Evolutionary conservation across 2,329 filamentous ascomycete species (phyloP), one percentile per base, ranked within the genome.

Genomic region (Pseudocercospora vitis): DNA sequence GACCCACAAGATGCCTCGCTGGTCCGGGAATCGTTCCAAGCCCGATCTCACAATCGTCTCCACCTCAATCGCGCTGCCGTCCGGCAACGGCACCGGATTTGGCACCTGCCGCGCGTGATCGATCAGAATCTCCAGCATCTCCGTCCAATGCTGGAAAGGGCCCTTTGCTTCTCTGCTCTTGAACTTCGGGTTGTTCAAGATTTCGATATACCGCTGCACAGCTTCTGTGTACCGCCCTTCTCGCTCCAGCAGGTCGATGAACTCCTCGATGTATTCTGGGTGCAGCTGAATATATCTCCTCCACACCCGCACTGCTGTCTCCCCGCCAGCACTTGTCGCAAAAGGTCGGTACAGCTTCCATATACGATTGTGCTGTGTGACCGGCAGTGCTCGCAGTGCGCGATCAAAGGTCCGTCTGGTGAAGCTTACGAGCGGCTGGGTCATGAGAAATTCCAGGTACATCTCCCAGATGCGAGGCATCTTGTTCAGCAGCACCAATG

Each of bases 401-500:
- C 91, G 86, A 73, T 99, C 92, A 74, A 99, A 99, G 0, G 89
- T 89, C 60, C 85, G 85, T 55, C 94, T 84, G 21, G 90, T 95
- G 53, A 85, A 80, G 6, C 92, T 96, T 57, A 99, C 85, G 50
- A 95, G 77, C n/a, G 94, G 94, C 71, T 99, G 94, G 67, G 88
- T 84, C 69, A 92, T 84, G 53, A 99, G 78, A 68, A 99, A 97
- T 45, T 82, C 82, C 58, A 99, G 84, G 70, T 96, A 99, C 85
- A 97, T 89, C 71, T 96, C 91, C 95, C 94, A 99, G 69, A 99
- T 94, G 62, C 85, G 83, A 19, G 95, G 94, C 94, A 99, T 99
- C 76, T 99, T 99, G 76, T 99, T 96, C 58, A 99, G 81, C 33
- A 99, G 80, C 54, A 96, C 89, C 48, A 99, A 77, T 3, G 94